Base-by-base conservation (phyloP, 257 asterid genomes). In the Solanum piurae region DNA sequence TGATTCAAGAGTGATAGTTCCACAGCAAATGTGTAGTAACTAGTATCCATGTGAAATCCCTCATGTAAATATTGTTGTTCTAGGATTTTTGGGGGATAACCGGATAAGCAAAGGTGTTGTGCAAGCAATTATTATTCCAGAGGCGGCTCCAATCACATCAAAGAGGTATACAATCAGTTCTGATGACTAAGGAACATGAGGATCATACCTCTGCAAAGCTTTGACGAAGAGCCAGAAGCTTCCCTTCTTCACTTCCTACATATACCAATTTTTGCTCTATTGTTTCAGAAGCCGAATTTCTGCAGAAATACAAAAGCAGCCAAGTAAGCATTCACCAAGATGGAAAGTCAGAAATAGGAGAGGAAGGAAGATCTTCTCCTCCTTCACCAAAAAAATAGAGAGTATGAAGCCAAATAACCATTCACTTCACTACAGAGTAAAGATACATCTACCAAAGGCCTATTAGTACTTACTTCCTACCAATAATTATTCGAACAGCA, bases 171-270 rank as follows among this genome's bases (percentile, higher is more conserved):
- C 25, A 55, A 55, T 20, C 64, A 18, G n/a, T 27, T 79, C 42
- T 18, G 68, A 80, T 18, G 62, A 49, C 29, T 46, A 80, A 49
- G 85, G 66, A 64, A 69, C 14, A 87, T 58, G 18, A 88, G 66
- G 85, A 42, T 25, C 86, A 79, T 93, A 95, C 99, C 98, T 95
- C 95, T 44, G 93, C 89, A 92, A 96, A 96, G 90, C 93, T 90
- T 92, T 96, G 99, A 55, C 94, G 99, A 92, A 97, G 98, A 86
- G 98, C 99, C 80, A 95, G 90, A 88, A 95, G 95, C 90, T 96
- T 97, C 85, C 99, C 99, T 91, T 97, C 98, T 92, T 97, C 99
- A 80, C 98, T 97, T 87, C 99, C 99, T 25, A 94, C 99, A 84
- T 88, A 97, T 49, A 92, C 89, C 86, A 97, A 93, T 89, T 93